Evolutionary conservation across 352 stramenopile species (phyloP).

Genomic region (Albugo candida): DNA sequence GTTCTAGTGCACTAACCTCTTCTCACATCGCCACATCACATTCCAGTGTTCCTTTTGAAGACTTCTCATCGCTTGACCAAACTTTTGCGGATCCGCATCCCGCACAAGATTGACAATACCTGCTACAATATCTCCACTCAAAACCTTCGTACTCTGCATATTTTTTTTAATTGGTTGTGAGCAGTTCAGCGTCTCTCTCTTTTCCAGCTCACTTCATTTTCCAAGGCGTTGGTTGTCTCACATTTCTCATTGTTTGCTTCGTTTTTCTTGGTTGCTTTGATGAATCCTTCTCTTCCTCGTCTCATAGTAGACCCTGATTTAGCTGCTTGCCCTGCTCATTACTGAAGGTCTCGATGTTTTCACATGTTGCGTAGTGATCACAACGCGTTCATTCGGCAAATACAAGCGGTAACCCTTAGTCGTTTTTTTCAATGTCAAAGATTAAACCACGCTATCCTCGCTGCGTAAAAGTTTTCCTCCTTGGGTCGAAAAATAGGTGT

Average conservation of each 20-base stretch:
- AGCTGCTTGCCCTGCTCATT: background rate
- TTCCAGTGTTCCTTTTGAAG: background rate
- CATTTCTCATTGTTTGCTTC: background rate
- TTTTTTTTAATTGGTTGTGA: background rate
- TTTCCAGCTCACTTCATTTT: too few relatives aligned
- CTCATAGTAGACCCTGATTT: background rate
- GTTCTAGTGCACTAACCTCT: slow-evolving; percentile 2
- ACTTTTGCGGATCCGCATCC: slow-evolving; percentile 3
- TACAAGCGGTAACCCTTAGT: background rate
- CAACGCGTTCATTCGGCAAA: background rate
- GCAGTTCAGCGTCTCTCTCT: background rate
- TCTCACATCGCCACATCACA: too few relatives aligned
- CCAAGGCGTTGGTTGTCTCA: too few relatives aligned
- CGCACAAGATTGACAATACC: too few relatives aligned
- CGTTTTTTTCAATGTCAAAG: background rate
- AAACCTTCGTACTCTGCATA: too few relatives aligned
- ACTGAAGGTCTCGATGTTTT: background rate
- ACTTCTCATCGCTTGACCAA: slow-evolving; percentile 4
- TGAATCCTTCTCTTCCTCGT: background rate
- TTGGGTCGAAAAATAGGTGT: background rate
- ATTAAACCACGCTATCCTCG: background rate
- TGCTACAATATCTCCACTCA: too few relatives aligned
- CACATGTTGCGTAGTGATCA: background rate
- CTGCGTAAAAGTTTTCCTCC: background rate
- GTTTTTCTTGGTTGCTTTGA: background rate